Percentiles rank a stretch among this genome's conserved stretches.
These are phyloP conservation scores for Cenchrus americanus DNA, from an alignment of 176 grass and related monocot species.

Conservation along the genomic window DNA sequence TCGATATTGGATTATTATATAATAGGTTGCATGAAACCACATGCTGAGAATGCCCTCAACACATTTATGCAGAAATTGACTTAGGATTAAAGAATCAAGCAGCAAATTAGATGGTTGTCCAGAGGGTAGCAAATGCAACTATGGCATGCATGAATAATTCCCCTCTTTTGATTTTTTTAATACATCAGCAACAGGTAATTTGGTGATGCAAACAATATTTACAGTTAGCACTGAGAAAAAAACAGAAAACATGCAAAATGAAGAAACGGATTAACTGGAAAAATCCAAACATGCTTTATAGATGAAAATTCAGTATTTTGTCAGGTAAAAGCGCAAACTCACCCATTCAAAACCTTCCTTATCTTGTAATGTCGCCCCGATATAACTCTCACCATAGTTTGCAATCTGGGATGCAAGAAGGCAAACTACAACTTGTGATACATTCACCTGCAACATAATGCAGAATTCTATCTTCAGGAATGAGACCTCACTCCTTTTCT, in stretches of 20 bases:
- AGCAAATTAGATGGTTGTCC: not conserved
- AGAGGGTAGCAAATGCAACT: not conserved
- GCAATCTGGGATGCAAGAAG: conserved; percentile 95
- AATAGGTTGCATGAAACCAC: not conserved
- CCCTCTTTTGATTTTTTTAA: not conserved
- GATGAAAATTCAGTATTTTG: conserved; percentile 25
- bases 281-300: not conserved
- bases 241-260: not conserved
- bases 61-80: conserved; percentile 17
- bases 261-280: conserved; percentile 20
- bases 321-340: conserved; percentile 41
- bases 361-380: conserved; percentile 86
- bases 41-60: not conserved
- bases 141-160: conserved; percentile 5
- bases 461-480: conserved; percentile 8
- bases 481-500: not conserved
- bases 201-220: conserved; percentile 5
- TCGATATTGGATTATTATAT: not conserved
- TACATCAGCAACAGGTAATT: not conserved
- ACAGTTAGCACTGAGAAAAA: not conserved
- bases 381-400: conserved; percentile 88
- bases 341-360: conserved; percentile 95
- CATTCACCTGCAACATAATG: conserved; percentile 55
- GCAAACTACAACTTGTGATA: conserved; percentile 63
- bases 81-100: not conserved